phyloP scores from a whole-genome alignment of 2,329 filamentous ascomycete genomes.

The Davidsoniella eucalypti region DNA sequence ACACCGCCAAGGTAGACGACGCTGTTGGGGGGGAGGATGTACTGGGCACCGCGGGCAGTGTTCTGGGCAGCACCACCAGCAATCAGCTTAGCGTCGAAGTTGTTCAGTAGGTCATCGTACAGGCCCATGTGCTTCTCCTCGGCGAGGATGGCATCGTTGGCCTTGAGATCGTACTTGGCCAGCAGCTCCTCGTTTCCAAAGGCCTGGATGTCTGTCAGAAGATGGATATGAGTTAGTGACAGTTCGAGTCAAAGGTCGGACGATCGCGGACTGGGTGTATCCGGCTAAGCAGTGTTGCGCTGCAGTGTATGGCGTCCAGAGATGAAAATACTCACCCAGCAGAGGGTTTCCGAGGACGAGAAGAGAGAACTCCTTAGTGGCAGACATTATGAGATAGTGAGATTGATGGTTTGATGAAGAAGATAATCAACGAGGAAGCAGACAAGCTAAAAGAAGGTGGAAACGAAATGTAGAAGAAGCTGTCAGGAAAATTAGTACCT shows the following conservation, averaged over 20 bases:
- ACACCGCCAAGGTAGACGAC: slow-evolving; percentile 90
- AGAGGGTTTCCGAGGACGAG: slow-evolving; percentile 95
- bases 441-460: not conserved
- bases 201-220: slow-evolving; percentile 67
- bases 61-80: slow-evolving; percentile 95
- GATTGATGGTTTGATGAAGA: slow-evolving; percentile 1
- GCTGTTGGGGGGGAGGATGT: slow-evolving; percentile 77
- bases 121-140: slow-evolving; percentile 78
- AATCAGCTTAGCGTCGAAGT: slow-evolving; percentile 85
- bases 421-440: not conserved
- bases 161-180: slow-evolving; percentile 82
- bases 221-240: not conserved
- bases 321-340: slow-evolving; percentile 48
- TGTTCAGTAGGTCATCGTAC: slow-evolving; percentile 86
- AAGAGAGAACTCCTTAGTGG: slow-evolving; percentile 67
- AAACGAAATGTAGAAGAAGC: not conserved
- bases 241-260: not conserved
- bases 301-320: not conserved
- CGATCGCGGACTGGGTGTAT: not conserved
- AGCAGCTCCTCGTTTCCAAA: slow-evolving; percentile 68
- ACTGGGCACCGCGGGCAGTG: slow-evolving; percentile 89
- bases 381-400: slow-evolving; percentile 43
- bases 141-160: slow-evolving; percentile 93
- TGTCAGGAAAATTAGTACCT: no score
- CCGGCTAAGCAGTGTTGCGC: no score